Conservation (phyloP, 192 early-diverging fungal genomes). For the Tieghemiomyces parasiticus region DNA sequence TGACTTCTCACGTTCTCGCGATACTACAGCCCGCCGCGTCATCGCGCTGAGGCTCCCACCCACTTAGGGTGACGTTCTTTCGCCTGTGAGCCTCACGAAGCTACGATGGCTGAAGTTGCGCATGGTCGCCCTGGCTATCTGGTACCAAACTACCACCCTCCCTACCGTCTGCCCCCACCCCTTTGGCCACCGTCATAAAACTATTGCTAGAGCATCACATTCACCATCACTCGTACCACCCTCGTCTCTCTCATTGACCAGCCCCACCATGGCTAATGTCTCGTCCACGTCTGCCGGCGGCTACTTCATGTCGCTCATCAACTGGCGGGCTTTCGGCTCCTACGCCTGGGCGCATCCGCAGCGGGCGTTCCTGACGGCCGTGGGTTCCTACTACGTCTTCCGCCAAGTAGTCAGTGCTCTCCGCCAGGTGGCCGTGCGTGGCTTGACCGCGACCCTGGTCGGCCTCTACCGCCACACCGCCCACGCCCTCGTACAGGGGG, state of each 20-base stretch:
- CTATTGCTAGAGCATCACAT: neutral
- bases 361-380: conserved; percentile 23
- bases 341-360: conserved; percentile 22
- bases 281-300: neutral
- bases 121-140: neutral
- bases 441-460: conserved; percentile 14
- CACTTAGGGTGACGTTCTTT: too few relatives aligned
- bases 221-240: neutral
- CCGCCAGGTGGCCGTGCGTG: conserved; percentile 21
- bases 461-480: conserved; percentile 20
- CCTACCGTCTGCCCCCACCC: neutral
- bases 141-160: neutral
- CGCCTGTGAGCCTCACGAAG: neutral
- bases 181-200: neutral
- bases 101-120: neutral
- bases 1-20: too few relatives aligned
- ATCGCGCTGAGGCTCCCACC: too few relatives aligned
- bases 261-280: conserved; percentile 13
- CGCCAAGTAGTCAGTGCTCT: conserved; percentile 20
- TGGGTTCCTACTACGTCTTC: conserved; percentile 21
- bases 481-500: conserved; percentile 16
- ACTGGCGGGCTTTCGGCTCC: conserved; percentile 23
- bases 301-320: conserved; percentile 3
- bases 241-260: neutral
- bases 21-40: too few relatives aligned